A percentile compares a stretch with the other conserved stretches of the same genome.
Conservation (phyloP, 2,329 filamentous ascomycete genomes). For the Trichophyton schoenleinii region DNA sequence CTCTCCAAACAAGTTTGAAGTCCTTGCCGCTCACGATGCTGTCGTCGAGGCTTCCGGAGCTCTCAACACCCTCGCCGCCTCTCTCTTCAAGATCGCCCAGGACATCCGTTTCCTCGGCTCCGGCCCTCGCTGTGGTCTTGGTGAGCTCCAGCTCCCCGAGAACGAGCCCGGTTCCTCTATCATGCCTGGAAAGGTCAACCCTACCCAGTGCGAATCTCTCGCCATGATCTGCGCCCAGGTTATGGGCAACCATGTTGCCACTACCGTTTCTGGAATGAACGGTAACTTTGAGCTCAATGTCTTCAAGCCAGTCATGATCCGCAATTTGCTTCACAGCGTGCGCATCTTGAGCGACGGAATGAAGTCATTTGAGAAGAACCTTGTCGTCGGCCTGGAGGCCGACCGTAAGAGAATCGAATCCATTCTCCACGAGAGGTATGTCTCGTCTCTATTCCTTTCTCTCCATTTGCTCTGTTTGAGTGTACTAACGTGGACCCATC, state of each 20-base stretch:
- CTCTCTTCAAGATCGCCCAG: slow-evolving; percentile 95
- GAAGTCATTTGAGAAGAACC: slow-evolving; percentile 87
- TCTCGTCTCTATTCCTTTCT: slow-evolving; percentile 20
- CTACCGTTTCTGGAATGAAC: slow-evolving; percentile 89
- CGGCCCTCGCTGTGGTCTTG: slow-evolving; percentile 87
- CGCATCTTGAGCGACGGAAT: slow-evolving; percentile 84
- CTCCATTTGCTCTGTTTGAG: slow-evolving; percentile 1
- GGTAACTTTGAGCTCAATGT: slow-evolving; percentile 98
- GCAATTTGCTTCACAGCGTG: slow-evolving; percentile 85
- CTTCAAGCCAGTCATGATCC: slow-evolving; percentile 94
- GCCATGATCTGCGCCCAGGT: slow-evolving; percentile 98
- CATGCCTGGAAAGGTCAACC: slow-evolving; percentile 99
- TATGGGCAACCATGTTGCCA: slow-evolving; percentile 90
- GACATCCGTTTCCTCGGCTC: slow-evolving; percentile 95
- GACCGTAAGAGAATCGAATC: slow-evolving; percentile 85
- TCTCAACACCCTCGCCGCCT: slow-evolving; percentile 82
- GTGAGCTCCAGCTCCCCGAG: slow-evolving; percentile 85
- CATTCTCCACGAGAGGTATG: slow-evolving; percentile 86
- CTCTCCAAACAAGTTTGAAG: slow-evolving; percentile 97
- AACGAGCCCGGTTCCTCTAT: slow-evolving; percentile 97
- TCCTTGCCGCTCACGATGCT: slow-evolving; percentile 88
- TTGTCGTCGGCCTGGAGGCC: slow-evolving; percentile 75
- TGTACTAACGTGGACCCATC: slow-evolving; percentile 7
- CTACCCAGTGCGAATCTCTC: slow-evolving; percentile 92
- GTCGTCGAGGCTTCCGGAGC: slow-evolving; percentile 88